A percentile compares a stretch with the other conserved stretches of the same genome.
phyloP scores from a whole-genome alignment of 73 alveolate genomes.

The Blepharisma japonicum region DNA sequence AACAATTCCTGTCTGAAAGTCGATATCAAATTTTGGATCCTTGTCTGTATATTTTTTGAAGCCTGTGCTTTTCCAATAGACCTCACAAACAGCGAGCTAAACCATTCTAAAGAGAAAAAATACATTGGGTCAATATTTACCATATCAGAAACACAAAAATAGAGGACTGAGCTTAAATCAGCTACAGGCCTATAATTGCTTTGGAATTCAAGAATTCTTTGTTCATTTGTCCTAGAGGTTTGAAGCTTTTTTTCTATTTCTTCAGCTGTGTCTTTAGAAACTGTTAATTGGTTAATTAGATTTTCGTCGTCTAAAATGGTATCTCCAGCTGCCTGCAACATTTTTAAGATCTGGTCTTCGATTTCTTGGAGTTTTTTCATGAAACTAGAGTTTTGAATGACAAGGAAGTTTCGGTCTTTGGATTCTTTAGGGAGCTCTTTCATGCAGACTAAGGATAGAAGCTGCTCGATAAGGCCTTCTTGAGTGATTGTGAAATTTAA shows the following conservation, averaged over 20 bases:
- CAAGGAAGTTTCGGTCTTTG: constrained; percentile 86
- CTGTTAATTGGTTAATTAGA: constrained; percentile 77
- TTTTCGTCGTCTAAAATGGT: constrained; percentile 87
- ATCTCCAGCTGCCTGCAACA: constrained; percentile 75
- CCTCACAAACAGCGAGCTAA: constrained; percentile 70
- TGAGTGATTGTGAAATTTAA: constrained; percentile 97
- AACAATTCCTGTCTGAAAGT: constrained; percentile 54
- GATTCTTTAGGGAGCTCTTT: constrained; percentile 95
- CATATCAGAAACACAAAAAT: constrained; percentile 82
- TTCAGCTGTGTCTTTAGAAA: constrained; percentile 81
- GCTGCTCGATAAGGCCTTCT: constrained; percentile 96
- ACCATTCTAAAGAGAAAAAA: constrained; percentile 90
- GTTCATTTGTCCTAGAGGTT: constrained; percentile 87
- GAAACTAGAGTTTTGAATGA: constrained; percentile 76
- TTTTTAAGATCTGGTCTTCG: constrained; percentile 77
- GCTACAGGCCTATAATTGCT: constrained; percentile 87
- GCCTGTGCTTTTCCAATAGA: constrained; percentile 80
- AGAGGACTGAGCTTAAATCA: constrained; percentile 80
- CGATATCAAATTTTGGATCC: constrained; percentile 71
- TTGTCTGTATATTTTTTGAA: constrained; percentile 65
- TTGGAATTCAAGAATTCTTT: constrained; percentile 84
- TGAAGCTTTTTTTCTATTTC: constrained; percentile 83
- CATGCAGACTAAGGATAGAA: constrained; percentile 84
- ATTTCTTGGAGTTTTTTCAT: constrained; percentile 74
- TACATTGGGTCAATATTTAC: constrained; percentile 93